Evolutionary conservation across 805 yeast genomes (phyloP), one percentile per base, ranked within the genome.

Genomic region (Limtongia smithiae): DNA sequence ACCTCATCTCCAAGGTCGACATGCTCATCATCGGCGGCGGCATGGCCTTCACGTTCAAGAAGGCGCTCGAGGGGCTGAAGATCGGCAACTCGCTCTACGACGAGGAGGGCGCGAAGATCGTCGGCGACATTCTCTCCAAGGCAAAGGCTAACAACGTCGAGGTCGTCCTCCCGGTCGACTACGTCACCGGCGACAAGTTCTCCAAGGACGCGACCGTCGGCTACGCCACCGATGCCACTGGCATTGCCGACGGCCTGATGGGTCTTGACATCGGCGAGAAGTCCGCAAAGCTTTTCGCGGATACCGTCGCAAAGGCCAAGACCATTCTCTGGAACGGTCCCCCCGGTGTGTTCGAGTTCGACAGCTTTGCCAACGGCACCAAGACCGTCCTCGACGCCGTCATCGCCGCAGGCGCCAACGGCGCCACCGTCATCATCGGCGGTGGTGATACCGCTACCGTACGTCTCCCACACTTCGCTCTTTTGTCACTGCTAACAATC

Each of bases 321-420:
- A 93, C 98, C 66, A 91, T 93, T 66, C 93, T 93, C 70, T 93
- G 98, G 98, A 93, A 93, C 79, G 98, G 56, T 71, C 98, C 98
- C 60, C 97, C 98, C 74, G 98, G 98, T 80, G 98, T 93, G 64
- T 93, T 93, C 71, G 98, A 93, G 78, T 93, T 93, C 68, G 96
- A 87, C 62, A 79, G 78, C 66, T 93, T 93, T 70, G 84, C 96
- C 62, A 73, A 73, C 54, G 97, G 97, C 75, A 91, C 97, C 69
- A 86, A 90, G 76, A 71, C 88, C 54, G 74, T 91, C 73, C 82
- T 91, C 65, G 95, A 82, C 58, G 95, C 93, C 64, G 83, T 83
- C 67, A 95, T 90, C 62, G 76, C 80, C 68, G 83, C 95, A 59
- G 87, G 89, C 65, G 82, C 79, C 71, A 79, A 80, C 54, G 97